These are phyloP conservation scores for Zasmidium citrigriseum DNA, from an alignment of 2,329 filamentous ascomycete species.

Conservation along the genomic window DNA sequence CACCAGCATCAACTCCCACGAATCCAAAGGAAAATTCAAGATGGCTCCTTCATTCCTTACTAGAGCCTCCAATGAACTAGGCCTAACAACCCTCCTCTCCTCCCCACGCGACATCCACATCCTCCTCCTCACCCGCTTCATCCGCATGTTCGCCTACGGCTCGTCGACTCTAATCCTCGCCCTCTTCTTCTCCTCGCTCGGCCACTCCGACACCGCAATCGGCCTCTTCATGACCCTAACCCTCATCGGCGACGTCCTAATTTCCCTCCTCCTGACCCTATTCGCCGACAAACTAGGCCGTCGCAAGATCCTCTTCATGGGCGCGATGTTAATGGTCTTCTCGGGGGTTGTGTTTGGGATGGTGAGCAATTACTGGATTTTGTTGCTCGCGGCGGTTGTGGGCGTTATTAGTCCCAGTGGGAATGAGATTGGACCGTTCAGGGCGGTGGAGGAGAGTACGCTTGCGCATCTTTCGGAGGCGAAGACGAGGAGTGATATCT, in stretches of 20 bases:
- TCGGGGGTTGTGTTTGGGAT: constrained; percentile 33
- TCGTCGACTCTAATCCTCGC: constrained; percentile 38
- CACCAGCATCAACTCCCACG: too few relatives aligned
- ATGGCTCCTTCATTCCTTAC: not conserved
- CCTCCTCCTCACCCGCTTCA: constrained; percentile 60
- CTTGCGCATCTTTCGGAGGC: constrained; percentile 33
- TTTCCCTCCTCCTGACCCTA: constrained; percentile 33
- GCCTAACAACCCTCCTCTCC: constrained; percentile 45
- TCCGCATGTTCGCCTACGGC: constrained; percentile 66
- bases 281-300: constrained; percentile 34
- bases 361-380: constrained; percentile 29
- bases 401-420: constrained; percentile 38
- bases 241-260: constrained; percentile 33
- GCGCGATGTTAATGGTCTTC: constrained; percentile 31
- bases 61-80: constrained; percentile 41
- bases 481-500: constrained; percentile 29
- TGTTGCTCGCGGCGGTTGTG: constrained; percentile 35
- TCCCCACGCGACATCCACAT: constrained; percentile 56
- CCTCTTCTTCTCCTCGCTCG: constrained; percentile 30
- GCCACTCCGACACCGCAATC: constrained; percentile 32
- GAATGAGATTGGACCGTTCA: constrained; percentile 39
- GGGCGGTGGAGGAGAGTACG: constrained; percentile 37
- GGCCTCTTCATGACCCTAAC: constrained; percentile 40
- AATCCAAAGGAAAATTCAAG: not conserved
- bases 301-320: constrained; percentile 29